These are phyloP conservation scores for Helianthus annuus DNA, from an alignment of 129 eudicot species.

Conservation along the genomic window DNA sequence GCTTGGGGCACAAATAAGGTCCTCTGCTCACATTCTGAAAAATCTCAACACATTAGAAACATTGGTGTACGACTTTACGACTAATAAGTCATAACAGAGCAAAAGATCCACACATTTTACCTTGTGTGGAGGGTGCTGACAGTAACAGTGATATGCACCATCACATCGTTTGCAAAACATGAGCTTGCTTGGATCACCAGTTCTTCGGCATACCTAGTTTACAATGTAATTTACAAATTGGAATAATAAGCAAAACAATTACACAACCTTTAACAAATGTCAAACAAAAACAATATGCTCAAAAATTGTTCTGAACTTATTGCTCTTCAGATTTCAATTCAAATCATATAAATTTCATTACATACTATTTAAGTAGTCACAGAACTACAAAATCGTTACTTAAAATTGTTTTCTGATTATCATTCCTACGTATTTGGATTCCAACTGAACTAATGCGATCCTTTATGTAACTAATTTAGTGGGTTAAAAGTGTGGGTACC, in stretches of 20 bases:
- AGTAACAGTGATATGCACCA: conserved; percentile 96
- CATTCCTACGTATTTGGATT: too few relatives aligned
- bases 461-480: too few relatives aligned
- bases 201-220: conserved; percentile 73
- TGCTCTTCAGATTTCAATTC: too few relatives aligned
- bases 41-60: conserved; percentile 2
- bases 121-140: conserved; percentile 99
- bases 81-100: neutral
- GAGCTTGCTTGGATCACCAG: conserved; percentile 87
- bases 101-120: conserved; percentile 33
- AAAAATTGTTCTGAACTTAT: too few relatives aligned
- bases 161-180: conserved; percentile 98
- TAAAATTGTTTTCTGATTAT: too few relatives aligned
- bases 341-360: too few relatives aligned
- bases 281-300: too few relatives aligned
- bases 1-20: conserved; percentile 95
- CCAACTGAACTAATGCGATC: too few relatives aligned
- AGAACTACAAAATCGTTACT: too few relatives aligned
- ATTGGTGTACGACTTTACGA: neutral
- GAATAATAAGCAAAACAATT: neutral
- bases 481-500: too few relatives aligned
- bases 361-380: too few relatives aligned
- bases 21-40: conserved; percentile 87
- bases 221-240: neutral
- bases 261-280: too few relatives aligned